A percentile compares a stretch with the other conserved stretches of the same genome.
Evolutionary conservation across 2,329 filamentous ascomycete genomes (phyloP).

Genomic region (Neospermospora avenae): DNA sequence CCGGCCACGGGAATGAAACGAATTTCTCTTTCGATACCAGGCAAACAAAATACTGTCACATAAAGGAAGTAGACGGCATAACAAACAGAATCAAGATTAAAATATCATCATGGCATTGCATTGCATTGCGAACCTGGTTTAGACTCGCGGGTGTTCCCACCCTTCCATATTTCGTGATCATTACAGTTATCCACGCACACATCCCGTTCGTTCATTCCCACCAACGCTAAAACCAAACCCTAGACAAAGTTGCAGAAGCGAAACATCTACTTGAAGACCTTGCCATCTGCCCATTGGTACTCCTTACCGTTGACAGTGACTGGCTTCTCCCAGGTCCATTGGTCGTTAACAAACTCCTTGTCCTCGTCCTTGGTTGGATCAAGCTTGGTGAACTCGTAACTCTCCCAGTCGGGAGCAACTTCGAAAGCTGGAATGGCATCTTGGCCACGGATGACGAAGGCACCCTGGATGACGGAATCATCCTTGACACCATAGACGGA

Average conservation of each 20-base stretch:
- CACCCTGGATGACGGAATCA: conserved; percentile 87
- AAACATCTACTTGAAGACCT: conserved; percentile 92
- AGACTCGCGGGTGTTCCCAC: neutral
- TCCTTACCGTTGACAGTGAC: conserved; percentile 79
- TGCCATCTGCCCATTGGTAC: conserved; percentile 84
- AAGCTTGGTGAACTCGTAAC: conserved; percentile 95
- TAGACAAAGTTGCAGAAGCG: conserved; percentile 11
- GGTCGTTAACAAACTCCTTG: conserved; percentile 77
- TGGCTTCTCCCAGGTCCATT: conserved; percentile 92
- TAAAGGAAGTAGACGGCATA: neutral
- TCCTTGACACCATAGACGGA: conserved; percentile 89
- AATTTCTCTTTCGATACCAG: neutral
- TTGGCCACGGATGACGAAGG: conserved; percentile 91
- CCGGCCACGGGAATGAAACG: neutral
- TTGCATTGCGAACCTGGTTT: neutral
- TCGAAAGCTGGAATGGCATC: conserved; percentile 85
- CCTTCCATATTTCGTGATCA: conserved; percentile 21
- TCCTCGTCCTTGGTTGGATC: conserved; percentile 84
- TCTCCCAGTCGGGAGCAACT: conserved; percentile 95
- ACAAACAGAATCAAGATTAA: neutral
- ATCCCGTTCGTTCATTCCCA: neutral
- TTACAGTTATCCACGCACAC: conserved; percentile 15
- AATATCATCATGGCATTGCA: neutral
- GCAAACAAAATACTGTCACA: neutral
- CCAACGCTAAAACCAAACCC: conserved; percentile 24